Evolutionary conservation across 306 rosid genomes (phyloP), one percentile per base, ranked within the genome.

Genomic region (Hippophae gyantsensis): DNA sequence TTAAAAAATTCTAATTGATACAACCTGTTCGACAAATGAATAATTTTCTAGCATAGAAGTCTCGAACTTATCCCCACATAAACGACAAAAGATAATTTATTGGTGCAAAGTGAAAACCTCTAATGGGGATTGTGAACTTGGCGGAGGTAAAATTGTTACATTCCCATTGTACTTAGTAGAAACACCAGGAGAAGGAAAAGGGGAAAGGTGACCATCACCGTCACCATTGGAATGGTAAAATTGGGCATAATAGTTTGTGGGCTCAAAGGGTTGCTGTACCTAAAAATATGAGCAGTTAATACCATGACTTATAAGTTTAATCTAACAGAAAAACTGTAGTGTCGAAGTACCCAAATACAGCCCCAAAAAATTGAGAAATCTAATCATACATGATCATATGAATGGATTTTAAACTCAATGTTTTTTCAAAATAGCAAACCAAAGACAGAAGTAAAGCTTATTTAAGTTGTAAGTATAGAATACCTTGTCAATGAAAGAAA

Each of bases 231-330:
- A 62, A 66, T 86, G 83, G 74, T 88, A 92, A 79, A 74, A 85
- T 70, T 88, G 99, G 67, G 86, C 89, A 75, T 88, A 92, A 62
- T 92, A 92, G 72, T 79, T 82, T 62, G 95, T 8, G 25, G 87
- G 93, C 72, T 92, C 96, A 65, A 81, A 74, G 27, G 87, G 89
- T 52, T 71, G 95, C 57, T 83, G 95, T 50, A 92, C 89, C 98
- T 87, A 67, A 59, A 72, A 63, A 56, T 44, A 73, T 40, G 77
- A 58, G 41, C 12, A 65, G 47, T 72, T 42, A 56, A 60, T 60
- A 63, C 47, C 65, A 62, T 38, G 61, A 69, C 43, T 27, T 14
- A 44, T 40, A 32, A 32, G 5, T 2, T 32, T 32, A 32, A 32
- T 32, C 38, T 4, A 32, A 32, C 38, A 32, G 38, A 2, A 32